Percentiles rank a stretch among this genome's conserved stretches.
These are phyloP conservation scores for Fusarium decemcellulare DNA, from an alignment of 2,329 filamentous ascomycete genomes.

Conservation along the genomic window DNA sequence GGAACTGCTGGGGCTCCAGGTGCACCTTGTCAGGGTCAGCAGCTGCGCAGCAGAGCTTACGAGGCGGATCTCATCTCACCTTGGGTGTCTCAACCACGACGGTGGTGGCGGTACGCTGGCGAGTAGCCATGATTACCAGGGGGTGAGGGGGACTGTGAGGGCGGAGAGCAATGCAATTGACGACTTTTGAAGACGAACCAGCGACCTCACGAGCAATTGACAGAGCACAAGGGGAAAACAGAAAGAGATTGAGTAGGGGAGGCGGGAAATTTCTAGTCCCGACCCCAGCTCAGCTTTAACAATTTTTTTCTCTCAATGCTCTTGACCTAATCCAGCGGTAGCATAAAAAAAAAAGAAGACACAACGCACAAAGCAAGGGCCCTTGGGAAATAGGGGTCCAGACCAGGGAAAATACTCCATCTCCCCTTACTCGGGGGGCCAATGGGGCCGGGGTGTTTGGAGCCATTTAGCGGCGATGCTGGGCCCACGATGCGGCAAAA, in stretches of 20 bases:
- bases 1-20: conserved; percentile 42
- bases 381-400: conserved; percentile 44
- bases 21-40: conserved; percentile 23
- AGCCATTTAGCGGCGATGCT: conserved; percentile 20
- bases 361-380: conserved; percentile 13
- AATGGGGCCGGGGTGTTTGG: conserved; percentile 34
- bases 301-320: neutral
- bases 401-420: conserved; percentile 12
- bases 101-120: conserved; percentile 45
- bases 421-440: conserved; percentile 15
- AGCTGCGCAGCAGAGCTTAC: neutral
- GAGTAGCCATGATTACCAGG: conserved; percentile 40
- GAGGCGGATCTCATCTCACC: conserved; percentile 19
- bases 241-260: conserved; percentile 5
- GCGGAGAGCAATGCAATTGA: neutral
- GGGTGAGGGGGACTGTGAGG: neutral
- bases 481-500: conserved; percentile 43
- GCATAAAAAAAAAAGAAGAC: conserved; percentile 32
- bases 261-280: neutral
- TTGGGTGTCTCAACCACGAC: conserved; percentile 38
- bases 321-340: conserved; percentile 44
- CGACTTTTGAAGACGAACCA: conserved; percentile 4
- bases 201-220: conserved; percentile 7
- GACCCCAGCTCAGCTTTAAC: neutral
- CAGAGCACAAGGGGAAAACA: neutral